Conservation (phyloP, 2,329 filamentous ascomycete genomes). For the Cladophialophora yegresii region DNA sequence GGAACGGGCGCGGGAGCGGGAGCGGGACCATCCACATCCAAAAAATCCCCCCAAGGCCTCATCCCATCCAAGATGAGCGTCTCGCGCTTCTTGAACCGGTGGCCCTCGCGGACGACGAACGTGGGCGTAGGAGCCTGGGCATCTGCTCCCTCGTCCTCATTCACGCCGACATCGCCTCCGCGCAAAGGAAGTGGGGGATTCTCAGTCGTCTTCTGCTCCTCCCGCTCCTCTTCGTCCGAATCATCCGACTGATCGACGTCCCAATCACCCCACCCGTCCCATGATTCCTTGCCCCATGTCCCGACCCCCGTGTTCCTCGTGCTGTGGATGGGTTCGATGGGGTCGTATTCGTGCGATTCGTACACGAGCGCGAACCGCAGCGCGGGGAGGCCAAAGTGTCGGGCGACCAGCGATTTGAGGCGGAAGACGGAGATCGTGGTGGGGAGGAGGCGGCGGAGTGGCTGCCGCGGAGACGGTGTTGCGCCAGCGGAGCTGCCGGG, state of each 20-base stretch:
- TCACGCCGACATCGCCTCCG: background rate
- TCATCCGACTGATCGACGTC: conserved; percentile 49
- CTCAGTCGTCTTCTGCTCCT: no score
- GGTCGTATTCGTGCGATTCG: conserved; percentile 91
- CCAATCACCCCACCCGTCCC: conserved; percentile 48
- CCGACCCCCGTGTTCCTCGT: conserved; percentile 13
- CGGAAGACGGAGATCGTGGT: conserved; percentile 77
- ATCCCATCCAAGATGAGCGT: conserved; percentile 32
- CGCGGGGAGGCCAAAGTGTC: conserved; percentile 66
- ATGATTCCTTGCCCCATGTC: conserved; percentile 51
- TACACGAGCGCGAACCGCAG: conserved; percentile 70
- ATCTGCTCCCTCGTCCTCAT: background rate
- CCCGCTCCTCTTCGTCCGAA: conserved; percentile 44
- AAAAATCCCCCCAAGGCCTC: conserved; percentile 32
- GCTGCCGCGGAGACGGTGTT: background rate
- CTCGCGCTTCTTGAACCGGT: conserved; percentile 33
- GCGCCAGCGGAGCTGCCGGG: conserved; percentile 19
- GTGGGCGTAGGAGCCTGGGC: background rate
- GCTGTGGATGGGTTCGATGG: conserved; percentile 53
- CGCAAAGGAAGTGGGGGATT: no score
- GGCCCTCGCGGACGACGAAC: conserved; percentile 25
- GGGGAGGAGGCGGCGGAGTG: conserved; percentile 56
- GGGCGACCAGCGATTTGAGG: conserved; percentile 75
- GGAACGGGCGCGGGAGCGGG: no score
- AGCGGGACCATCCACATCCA: conserved; percentile 22